Evolutionary conservation across 176 grass and related monocot species (phyloP).

Genomic region (Triticum aestivum): IWGSC_CS_RefSeq_v2.1 NC_057799.1:623542528-623543027

Average conservation of each 20-base stretch:
- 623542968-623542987: neutral
- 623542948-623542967: slow-evolving; percentile 35
- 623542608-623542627: slow-evolving; percentile 66
- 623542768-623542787: neutral
- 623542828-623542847: neutral
- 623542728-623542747: slow-evolving; percentile 42
- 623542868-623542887: neutral
- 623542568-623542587: slow-evolving; percentile 57
- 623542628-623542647: slow-evolving; percentile 18
- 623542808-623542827: neutral
- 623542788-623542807: neutral
- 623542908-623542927: neutral
- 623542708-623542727: slow-evolving; percentile 47
- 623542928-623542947: neutral
- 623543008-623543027: slow-evolving; percentile 9
- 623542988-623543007: slow-evolving; percentile 28
- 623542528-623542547: slow-evolving; percentile 30
- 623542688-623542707: slow-evolving; percentile 50
- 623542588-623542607: slow-evolving; percentile 54
- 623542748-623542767: neutral
- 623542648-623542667: slow-evolving; percentile 66
- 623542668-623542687: slow-evolving; percentile 56
- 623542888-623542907: slow-evolving; percentile 6
- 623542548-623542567: slow-evolving; percentile 29
- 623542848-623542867: neutral